phyloP scores from a whole-genome alignment of 2,329 filamentous ascomycete species.

The Akanthomyces uredinophilus region DNA sequence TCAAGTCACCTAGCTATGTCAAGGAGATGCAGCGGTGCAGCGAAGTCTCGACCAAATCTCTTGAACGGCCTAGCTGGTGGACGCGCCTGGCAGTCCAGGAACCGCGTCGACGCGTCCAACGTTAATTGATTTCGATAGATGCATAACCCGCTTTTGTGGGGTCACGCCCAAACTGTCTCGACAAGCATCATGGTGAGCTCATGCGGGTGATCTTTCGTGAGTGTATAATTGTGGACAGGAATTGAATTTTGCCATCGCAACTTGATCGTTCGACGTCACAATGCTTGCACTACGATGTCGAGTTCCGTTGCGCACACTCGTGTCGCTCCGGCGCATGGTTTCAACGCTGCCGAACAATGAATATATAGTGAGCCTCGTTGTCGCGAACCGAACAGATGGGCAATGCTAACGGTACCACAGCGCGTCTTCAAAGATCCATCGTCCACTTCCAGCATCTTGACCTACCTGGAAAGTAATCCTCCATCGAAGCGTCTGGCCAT shows the following conservation, averaged over 20 bases:
- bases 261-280: background rate
- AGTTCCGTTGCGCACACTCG: background rate
- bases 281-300: constrained; percentile 9
- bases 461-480: constrained; percentile 53
- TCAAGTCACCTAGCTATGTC: background rate
- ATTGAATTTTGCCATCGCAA: background rate
- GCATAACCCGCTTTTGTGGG: constrained; percentile 21
- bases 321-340: constrained; percentile 28
- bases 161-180: background rate
- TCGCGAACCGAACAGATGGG: background rate
- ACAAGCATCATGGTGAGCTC: constrained; percentile 11
- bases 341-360: constrained; percentile 47
- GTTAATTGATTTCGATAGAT: constrained; percentile 30
- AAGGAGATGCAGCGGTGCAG: background rate
- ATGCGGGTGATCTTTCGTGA: background rate
- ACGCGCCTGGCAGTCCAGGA: constrained; percentile 3
- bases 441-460: constrained; percentile 48
- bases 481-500: constrained; percentile 51
- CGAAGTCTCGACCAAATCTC: background rate
- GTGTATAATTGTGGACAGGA: background rate
- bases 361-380: constrained; percentile 43
- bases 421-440: constrained; percentile 51
- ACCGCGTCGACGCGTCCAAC: constrained; percentile 33
- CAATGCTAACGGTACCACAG: constrained; percentile 31
- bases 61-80: background rate